Evolutionary conservation across 768 basidiomycete genomes (phyloP).

Genomic region (Gloeophyllum trabeum): DNA sequence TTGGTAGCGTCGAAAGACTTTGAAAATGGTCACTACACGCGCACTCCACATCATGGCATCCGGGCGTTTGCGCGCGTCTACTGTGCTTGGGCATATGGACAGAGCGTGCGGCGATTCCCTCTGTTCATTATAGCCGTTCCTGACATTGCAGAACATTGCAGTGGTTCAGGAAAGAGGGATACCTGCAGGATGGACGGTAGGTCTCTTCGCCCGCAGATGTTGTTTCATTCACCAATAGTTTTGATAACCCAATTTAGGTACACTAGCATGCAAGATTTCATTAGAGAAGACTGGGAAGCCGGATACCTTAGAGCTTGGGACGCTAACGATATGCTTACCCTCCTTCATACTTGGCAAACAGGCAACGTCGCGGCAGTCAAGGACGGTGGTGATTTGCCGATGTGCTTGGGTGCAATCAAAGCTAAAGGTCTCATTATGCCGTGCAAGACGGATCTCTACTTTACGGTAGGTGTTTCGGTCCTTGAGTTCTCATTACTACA

Average conservation of each 20-base stretch:
- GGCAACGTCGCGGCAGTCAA: slow-evolving; percentile 36
- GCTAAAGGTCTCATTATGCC: slow-evolving; percentile 44
- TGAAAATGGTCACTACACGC: slow-evolving; percentile 11
- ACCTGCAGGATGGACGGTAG: slow-evolving; percentile 27
- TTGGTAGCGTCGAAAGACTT: slow-evolving; percentile 11
- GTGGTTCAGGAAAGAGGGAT: slow-evolving; percentile 37
- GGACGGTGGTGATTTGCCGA: slow-evolving; percentile 29
- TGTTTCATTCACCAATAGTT: slow-evolving; percentile 1
- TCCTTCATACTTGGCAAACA: slow-evolving; percentile 37
- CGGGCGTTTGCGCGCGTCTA: slow-evolving; percentile 11
- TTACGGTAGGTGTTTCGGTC: slow-evolving; percentile 23
- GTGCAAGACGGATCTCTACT: slow-evolving; percentile 45
- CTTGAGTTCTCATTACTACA: not conserved
- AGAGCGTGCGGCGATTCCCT: too few species aligned
- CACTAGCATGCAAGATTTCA: slow-evolving; percentile 32
- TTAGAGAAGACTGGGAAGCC: slow-evolving; percentile 39
- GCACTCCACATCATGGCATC: slow-evolving; percentile 8
- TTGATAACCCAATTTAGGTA: too few species aligned
- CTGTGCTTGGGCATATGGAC: slow-evolving; percentile 12
- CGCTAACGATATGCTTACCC: slow-evolving; percentile 40
- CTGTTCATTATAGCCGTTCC: too few species aligned
- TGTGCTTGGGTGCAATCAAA: slow-evolving; percentile 28
- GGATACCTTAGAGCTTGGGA: slow-evolving; percentile 33
- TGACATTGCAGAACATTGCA: too few species aligned
- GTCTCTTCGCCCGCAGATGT: slow-evolving; percentile 4